Evolutionary conservation across 192 early-diverging fungal species (phyloP).

Genomic region (Linderina pennispora): DNA sequence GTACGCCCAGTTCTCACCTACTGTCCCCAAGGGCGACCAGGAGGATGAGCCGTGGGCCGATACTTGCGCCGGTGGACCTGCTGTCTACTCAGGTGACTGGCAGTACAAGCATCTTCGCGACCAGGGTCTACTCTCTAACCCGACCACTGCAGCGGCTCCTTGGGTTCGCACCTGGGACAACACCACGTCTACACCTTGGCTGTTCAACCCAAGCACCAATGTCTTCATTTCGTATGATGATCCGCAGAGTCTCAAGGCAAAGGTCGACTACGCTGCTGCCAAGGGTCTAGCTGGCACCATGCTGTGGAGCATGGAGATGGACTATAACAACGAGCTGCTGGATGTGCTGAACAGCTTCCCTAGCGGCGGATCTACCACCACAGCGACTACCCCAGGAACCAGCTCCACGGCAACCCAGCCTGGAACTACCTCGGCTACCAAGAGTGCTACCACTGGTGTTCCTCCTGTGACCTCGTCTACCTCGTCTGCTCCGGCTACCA

Average conservation of each 20-base stretch:
- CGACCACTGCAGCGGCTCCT: slow-evolving; percentile 18
- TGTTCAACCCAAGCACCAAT: slow-evolving; percentile 53
- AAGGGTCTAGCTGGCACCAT: slow-evolving; percentile 56
- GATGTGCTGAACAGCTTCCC: slow-evolving; percentile 14
- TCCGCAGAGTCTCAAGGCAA: slow-evolving; percentile 47
- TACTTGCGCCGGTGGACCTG: slow-evolving; percentile 31
- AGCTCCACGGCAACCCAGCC: background rate
- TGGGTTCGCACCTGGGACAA: slow-evolving; percentile 60
- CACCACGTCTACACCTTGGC: slow-evolving; percentile 57
- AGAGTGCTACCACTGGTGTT: background rate
- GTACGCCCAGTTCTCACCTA: slow-evolving; percentile 1
- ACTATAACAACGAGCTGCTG: slow-evolving; percentile 53
- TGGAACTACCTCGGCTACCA: background rate
- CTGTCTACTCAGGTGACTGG: slow-evolving; percentile 53
- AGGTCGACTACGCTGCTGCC: slow-evolving; percentile 51
- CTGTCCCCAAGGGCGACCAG: slow-evolving; percentile 46
- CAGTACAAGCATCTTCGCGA: slow-evolving; percentile 51
- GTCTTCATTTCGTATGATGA: slow-evolving; percentile 66
- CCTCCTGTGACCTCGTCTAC: slow-evolving; percentile 1
- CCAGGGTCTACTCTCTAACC: slow-evolving; percentile 30
- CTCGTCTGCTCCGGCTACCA: background rate
- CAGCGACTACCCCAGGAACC: background rate
- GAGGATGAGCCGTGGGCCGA: slow-evolving; percentile 48
- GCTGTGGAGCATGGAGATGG: slow-evolving; percentile 62
- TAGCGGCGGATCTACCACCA: slow-evolving; percentile 2